Conservation (phyloP, 2,329 filamentous ascomycete genomes). For the Arachnopeziza araneosa region DNA sequence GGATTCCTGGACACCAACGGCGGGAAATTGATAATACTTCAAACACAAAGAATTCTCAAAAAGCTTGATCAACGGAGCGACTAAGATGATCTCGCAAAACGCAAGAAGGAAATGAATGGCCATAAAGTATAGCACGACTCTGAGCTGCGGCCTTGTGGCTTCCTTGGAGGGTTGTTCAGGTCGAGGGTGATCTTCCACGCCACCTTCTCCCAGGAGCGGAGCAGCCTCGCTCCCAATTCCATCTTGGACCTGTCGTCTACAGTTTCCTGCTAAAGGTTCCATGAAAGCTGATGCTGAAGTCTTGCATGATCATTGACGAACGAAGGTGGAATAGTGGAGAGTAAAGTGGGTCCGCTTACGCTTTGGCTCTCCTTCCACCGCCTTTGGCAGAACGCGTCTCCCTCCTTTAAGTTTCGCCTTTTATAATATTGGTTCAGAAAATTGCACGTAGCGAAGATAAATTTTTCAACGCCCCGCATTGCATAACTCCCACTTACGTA, state of each 20-base stretch:
- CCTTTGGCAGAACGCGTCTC: too few species aligned
- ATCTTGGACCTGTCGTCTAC: not conserved
- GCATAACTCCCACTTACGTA: too few species aligned
- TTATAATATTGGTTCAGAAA: too few species aligned
- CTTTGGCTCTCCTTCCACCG: too few species aligned
- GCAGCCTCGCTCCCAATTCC: not conserved
- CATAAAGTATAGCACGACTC: constrained; percentile 26
- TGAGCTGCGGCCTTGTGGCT: constrained; percentile 1
- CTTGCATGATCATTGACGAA: too few species aligned
- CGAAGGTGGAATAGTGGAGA: too few species aligned
- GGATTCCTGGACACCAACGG: constrained; percentile 13
- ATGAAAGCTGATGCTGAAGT: too few species aligned
- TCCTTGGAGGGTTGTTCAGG: not conserved
- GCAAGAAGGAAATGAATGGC: constrained; percentile 28
- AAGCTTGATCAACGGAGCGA: constrained; percentile 27
- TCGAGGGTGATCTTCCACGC: not conserved
- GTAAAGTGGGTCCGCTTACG: too few species aligned
- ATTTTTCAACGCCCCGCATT: too few species aligned
- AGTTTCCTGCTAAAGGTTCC: too few species aligned
- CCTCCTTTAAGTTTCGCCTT: too few species aligned
- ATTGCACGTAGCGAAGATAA: too few species aligned
- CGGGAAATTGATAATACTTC: constrained; percentile 22
- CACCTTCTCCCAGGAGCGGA: not conserved
- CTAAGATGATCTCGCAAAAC: constrained; percentile 27
- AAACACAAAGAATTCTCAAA: constrained; percentile 28